Conservation (phyloP, 768 basidiomycete species). For the Leccinellum rugosiceps region DNA sequence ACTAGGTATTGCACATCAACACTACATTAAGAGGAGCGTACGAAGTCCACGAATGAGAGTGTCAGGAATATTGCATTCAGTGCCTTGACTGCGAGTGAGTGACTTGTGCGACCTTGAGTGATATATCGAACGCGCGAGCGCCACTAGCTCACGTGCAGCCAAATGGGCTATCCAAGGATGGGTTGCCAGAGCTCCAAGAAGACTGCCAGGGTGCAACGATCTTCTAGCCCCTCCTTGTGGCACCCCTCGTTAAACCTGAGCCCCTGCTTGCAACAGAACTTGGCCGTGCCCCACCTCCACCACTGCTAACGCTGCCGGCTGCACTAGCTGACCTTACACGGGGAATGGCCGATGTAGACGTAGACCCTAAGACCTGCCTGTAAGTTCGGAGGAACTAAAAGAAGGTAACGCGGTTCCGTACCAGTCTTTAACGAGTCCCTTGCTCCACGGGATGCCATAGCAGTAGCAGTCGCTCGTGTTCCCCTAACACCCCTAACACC, state of each 20-base stretch:
- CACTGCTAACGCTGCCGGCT: conserved; percentile 18
- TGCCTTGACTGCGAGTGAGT: neutral
- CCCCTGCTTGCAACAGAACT: conserved; percentile 24
- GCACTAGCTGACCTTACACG: conserved; percentile 29
- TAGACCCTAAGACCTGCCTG: conserved; percentile 6
- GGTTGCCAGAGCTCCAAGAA: neutral
- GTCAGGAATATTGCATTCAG: neutral
- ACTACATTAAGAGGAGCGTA: neutral
- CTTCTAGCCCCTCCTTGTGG: conserved; percentile 23
- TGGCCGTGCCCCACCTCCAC: conserved; percentile 20
- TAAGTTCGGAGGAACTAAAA: conserved; percentile 7
- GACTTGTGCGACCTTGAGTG: neutral
- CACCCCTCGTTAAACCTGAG: conserved; percentile 25
- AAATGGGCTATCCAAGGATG: neutral
- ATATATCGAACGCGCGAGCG: neutral
- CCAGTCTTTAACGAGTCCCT: conserved; percentile 40
- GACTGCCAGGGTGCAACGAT: neutral
- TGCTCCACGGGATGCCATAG: conserved; percentile 41
- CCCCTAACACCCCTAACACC: conserved; percentile 71
- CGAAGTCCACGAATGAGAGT: conserved; percentile 3
- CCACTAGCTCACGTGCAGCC: too few species aligned
- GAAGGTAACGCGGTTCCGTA: conserved; percentile 17
- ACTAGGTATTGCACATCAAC: conserved; percentile 2
- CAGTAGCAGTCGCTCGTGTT: conserved; percentile 53
- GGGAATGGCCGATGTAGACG: conserved; percentile 12